Conservation (phyloP, 345 rosid genomes). For the Excoecaria cochinchinensis region DNA sequence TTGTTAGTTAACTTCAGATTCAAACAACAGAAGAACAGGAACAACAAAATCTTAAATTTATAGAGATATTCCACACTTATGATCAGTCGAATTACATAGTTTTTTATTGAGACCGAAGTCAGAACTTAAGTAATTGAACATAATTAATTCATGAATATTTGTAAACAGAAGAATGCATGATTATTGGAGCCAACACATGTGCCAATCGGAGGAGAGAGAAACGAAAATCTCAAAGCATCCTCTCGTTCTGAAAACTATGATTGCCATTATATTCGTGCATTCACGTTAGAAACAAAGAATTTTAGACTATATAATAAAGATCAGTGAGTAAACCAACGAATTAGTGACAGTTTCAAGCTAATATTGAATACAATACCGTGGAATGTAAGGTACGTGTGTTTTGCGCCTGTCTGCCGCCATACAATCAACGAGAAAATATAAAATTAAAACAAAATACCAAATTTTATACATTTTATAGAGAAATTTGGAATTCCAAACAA, state of each 20-base stretch:
- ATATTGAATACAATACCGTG: slow-evolving; percentile 36
- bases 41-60: slow-evolving; percentile 17
- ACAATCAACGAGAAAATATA: slow-evolving; percentile 30
- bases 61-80: slow-evolving; percentile 1
- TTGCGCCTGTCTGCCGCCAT: slow-evolving; percentile 68
- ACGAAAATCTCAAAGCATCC: slow-evolving; percentile 35
- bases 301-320: background rate
- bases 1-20: background rate
- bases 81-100: background rate
- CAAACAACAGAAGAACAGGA: slow-evolving; percentile 9
- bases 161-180: slow-evolving; percentile 16
- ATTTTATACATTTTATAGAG: too few species aligned
- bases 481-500: too few species aligned
- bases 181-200: slow-evolving; percentile 50
- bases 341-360: background rate
- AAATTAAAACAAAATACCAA: too few species aligned
- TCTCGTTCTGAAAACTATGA: background rate
- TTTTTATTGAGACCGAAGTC: too few species aligned
- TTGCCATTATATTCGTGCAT: background rate
- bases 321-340: slow-evolving; percentile 3
- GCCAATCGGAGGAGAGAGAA: slow-evolving; percentile 18
- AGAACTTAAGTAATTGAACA: too few species aligned
- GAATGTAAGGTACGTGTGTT: slow-evolving; percentile 53
- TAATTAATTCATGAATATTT: too few species aligned
- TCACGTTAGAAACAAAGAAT: background rate